Evolutionary conservation across 2,329 filamentous ascomycete genomes (phyloP), one percentile per base, ranked within the genome.

Genomic region (Colletotrichum sp.): DNA sequence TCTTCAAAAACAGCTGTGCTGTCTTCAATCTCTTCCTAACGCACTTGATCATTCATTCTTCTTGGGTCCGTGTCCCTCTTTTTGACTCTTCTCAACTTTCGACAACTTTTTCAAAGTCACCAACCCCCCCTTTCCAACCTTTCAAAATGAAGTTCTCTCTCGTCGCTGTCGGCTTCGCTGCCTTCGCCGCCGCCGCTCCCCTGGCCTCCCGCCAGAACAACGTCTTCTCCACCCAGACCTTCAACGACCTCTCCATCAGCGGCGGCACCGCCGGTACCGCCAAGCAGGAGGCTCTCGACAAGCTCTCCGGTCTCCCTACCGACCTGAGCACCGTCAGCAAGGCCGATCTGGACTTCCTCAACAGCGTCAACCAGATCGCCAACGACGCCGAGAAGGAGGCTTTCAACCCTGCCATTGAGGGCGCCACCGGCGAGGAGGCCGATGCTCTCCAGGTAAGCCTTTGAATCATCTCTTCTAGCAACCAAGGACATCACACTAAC

Each of bases 381-480:
- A 89, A 91, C 77, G 82, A 87, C 63, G 89, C 88, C 3, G 89
- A 91, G 78, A 83, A 78, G 0, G 80, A 86, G 2, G 89, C 85
- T 3, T 91, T 90, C 81, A 90, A 90, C 77, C 79, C 86, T 3
- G 89, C 89, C 15, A 87, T 91, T 69, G 86, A 84, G 13, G 86
- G 83, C 5, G 87, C 86, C 1, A 81, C 78, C 12, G 87, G 86
- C 12, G 84, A 82, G 61, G 84, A 82, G 51, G 87, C 85, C 4
- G 84, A 84, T 27, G 87, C 89, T 64, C 84, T 90, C 15, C 82
- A 88, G 82, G 85, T 84, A 78, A 43, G 76, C 54, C 0, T 29
- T 3, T 12, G 13, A 21, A 8, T 3, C 15, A 29, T 6, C 4
- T 31, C 16, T 29, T 0, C 58, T 8, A 24, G 38, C 38, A 54